Evolutionary conservation across 139 green algal genomes (phyloP).

Genomic region (Nannochloris sp.): DNA sequence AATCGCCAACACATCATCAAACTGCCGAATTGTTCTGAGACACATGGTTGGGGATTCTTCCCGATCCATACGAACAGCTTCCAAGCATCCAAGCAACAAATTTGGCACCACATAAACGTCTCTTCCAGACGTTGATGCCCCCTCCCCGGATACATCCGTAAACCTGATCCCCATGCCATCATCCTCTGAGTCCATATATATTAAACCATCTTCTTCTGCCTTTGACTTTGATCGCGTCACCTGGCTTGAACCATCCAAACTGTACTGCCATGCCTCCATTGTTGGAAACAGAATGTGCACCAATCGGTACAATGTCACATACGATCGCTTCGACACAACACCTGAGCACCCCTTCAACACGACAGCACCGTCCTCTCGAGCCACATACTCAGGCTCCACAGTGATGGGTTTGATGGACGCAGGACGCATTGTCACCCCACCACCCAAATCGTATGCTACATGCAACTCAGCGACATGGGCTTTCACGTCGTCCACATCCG

Average conservation of each 20-base stretch:
- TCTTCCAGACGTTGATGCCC: too few relatives aligned
- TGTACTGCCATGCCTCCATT: constrained; percentile 11
- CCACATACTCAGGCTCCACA: neutral
- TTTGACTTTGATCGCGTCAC: neutral
- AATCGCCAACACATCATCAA: constrained; percentile 14
- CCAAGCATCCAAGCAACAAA: constrained; percentile 1
- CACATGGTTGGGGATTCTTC: neutral
- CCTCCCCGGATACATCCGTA: neutral
- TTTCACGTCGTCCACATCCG: neutral
- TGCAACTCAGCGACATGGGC: constrained; percentile 2
- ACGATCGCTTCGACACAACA: constrained; percentile 2
- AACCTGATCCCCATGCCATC: neutral
- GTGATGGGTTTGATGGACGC: constrained; percentile 16
- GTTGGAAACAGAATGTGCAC: constrained; percentile 14
- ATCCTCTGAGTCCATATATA: neutral
- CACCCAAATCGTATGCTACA: constrained; percentile 19
- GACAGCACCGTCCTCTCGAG: too few relatives aligned
- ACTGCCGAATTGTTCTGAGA: constrained; percentile 16
- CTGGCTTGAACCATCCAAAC: constrained; percentile 2
- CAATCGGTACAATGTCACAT: constrained; percentile 18
- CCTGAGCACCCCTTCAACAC: neutral
- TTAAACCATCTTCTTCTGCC: neutral
- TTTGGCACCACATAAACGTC: neutral
- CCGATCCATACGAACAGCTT: neutral
- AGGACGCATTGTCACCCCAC: neutral